Base-by-base conservation (phyloP, 2,329 filamentous ascomycete species). In the Fusarium avenaceum region DNA sequence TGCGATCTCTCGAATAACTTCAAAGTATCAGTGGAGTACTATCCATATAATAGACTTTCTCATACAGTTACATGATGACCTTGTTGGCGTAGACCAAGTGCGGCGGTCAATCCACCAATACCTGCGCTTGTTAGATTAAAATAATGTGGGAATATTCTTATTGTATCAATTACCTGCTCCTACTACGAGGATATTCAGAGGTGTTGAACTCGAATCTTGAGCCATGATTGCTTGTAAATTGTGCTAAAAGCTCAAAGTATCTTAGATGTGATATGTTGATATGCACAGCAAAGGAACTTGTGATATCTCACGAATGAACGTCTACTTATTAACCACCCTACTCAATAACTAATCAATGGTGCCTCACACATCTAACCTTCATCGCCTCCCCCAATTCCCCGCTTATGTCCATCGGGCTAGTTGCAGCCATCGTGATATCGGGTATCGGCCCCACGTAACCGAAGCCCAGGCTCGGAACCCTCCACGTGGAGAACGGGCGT, bases 1-100 rank as follows among this genome's bases (percentile, higher is more conserved):
- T 79, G 78, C 0, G 86, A 88, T 71, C 87, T 83, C 67, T 90
- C 87, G 49, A 82, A 85, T 1, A 89, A 61, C 83, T 86, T 9
- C 0, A 74, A 73, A 1, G 2, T 38, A 30, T 63, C 2, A 63
- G 60, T 6, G 13, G 3, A 30, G 28, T 32, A 7, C 3, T 17
- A 10, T 6, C 17, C 2, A 3, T 4, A 1, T 2, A n/a, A 40
- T 26, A 49, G 4, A 9, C 11, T 80, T 78, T 0, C 28, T 80
- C 67, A 24, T 64, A 77, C 76, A 11, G 75, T 76, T 19, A 85
- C 82, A 45, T 79, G 61, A 64, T 85, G 83, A 0, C 83, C 83
- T 60, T 83, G 78, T 66, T 83, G 79, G 7, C 84, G 79, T 1
- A 87, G 71, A 2, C 80, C 82, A 43, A 87, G 82, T 1, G 82